Percentiles rank a stretch among this genome's conserved stretches.
Conservation (phyloP, 345 rosid genomes). For the Jatropha curcas region DNA sequence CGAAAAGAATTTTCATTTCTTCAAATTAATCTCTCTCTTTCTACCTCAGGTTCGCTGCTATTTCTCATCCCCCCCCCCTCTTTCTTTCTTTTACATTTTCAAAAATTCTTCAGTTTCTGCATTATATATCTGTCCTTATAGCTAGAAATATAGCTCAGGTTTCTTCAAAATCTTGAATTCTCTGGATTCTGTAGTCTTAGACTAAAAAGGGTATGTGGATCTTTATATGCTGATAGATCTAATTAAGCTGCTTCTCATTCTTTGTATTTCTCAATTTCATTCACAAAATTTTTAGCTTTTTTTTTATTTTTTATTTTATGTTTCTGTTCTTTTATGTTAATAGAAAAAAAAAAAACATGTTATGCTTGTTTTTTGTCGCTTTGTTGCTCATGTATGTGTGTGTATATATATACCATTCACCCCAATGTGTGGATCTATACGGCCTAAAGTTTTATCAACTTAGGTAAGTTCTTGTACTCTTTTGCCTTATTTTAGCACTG, state of each 20-base stretch:
- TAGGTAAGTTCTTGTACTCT: conserved; percentile 2
- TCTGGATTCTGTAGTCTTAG: not conserved
- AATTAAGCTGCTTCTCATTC: not conserved
- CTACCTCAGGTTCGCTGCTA: conserved; percentile 5
- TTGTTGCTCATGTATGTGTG: not conserved
- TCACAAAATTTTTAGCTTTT: no score
- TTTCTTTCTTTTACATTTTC: not conserved
- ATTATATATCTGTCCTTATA: no score
- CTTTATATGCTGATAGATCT: not conserved
- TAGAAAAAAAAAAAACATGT: no score
- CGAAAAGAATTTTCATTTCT: not conserved
- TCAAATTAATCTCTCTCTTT: no score
- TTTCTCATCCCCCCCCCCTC: not conserved
- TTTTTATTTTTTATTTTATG: not conserved
- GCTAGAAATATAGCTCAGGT: no score
- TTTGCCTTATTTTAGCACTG: not conserved
- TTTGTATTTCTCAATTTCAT: no score
- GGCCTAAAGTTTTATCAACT: not conserved
- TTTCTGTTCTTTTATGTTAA: not conserved
- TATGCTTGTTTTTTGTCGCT: not conserved
- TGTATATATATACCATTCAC: not conserved
- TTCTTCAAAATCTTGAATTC: not conserved
- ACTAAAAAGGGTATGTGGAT: not conserved
- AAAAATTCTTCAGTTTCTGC: not conserved
- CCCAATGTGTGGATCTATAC: not conserved